Base-by-base conservation (phyloP, 140 eudicot species). In the Stevia rebaudiana region DNA sequence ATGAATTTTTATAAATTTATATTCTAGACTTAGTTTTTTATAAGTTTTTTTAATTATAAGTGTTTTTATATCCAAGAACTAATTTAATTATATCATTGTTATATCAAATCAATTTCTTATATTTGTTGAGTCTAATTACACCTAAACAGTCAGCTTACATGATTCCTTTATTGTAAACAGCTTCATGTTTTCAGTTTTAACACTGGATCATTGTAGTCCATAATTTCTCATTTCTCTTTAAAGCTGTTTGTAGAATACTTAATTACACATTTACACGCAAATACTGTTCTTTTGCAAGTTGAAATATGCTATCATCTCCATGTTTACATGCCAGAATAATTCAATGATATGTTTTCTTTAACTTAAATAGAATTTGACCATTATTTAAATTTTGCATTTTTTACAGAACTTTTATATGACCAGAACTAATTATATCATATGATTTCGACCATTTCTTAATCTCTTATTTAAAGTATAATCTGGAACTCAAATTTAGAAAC, bases 351-450 rank as follows among this genome's bases (percentile, higher is more conserved):
- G 55, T 36, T 50, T 25, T 11, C 44, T 17, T 36, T 33, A 57
- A 53, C 21, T 24, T 53, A 37, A 53, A 24, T 41, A 19, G 17
- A 60, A 52, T 12, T 25, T 43, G 41, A 66, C 55, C 41, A 6
- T 37, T 33, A 36, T 46, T 59, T 18, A 17, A 36, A 58, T 54
- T 67, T 70, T 59, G 28, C 37, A 12, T 81, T 68, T 54, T 65
- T 53, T 65, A 46, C 86, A 92, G 99, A 83, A 88, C 77, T 92
- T 88, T 49, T 92, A 92, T 63, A 85, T 92, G 95, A 75, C 88
- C 40, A 97, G 98, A 73, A 74, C 88, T 48, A 94, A 86, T 77
- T 88, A 85, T 69, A 71, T 61, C 31, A 81, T 83, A 78, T 73
- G n/a, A n/a, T n/a, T n/a, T n/a, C n/a, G n/a, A n/a, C 83, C 16